phyloP scores from a whole-genome alignment of 1,284 basidiomycete genomes.

The Microbotryum silenes-acaulis region DNA sequence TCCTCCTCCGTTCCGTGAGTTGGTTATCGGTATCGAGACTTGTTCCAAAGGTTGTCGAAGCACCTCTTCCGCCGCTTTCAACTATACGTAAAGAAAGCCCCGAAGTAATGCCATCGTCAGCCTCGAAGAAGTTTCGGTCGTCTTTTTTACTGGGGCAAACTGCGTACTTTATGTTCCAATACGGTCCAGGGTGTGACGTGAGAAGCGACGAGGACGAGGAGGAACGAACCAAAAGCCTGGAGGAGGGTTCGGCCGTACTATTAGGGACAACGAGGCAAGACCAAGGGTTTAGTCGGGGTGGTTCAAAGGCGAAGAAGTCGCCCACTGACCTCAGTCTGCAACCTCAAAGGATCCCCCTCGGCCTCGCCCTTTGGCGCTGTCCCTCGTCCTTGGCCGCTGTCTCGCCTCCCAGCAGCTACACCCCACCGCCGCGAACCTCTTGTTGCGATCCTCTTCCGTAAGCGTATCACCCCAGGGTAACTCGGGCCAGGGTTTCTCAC shows the following conservation, averaged over 20 bases:
- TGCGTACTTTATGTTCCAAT: constrained; percentile 26
- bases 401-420: constrained; percentile 12
- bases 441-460: constrained; percentile 6
- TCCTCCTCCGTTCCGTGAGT: no score
- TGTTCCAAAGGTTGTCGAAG: no score
- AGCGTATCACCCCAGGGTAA: not conserved
- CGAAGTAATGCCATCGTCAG: no score
- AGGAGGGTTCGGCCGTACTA: constrained; percentile 16
- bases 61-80: no score
- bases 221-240: constrained; percentile 8
- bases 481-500: not conserved
- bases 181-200: constrained; percentile 26
- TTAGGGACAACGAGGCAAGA: no score
- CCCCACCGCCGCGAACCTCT: constrained; percentile 21
- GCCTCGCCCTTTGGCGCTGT: not conserved
- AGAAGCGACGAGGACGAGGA: constrained; percentile 25
- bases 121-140: no score
- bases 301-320: no score
- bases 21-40: no score
- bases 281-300: not conserved
- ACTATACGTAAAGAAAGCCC: no score
- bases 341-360: constrained; percentile 8
- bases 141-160: no score
- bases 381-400: not conserved
- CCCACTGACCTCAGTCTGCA: constrained; percentile 23